Evolutionary conservation across 345 rosid species (phyloP), one percentile per base, ranked within the genome.

Genomic region (Hirschfeldia incana): DNA sequence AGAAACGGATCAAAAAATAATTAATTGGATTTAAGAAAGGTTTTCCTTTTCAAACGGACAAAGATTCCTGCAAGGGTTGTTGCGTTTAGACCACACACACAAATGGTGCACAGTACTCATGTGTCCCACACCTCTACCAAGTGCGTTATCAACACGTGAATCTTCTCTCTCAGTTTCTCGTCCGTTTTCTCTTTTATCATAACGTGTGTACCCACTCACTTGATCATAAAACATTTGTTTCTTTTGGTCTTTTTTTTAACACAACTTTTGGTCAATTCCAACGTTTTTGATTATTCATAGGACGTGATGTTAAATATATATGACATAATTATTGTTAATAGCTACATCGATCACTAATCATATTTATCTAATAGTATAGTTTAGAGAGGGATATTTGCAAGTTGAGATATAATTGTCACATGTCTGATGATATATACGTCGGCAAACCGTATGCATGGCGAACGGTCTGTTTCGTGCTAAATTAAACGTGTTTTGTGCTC

Each of bases 51-150:
- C 72, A 63, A 51, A 65, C 79, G 87, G 91, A 86, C 87, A 88
- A 83, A 88, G 94, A 88, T 88, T 87, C 91, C 90, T 65, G 58
- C 76, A 11, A 68, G 67, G 78, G 89, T 78, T 85, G 89, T 78
- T 85, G 89, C 87, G 70, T 86, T 86, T 78, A 78, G 84, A 81
- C 88, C 88, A 86, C 65, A 79, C 89, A 83, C 89, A 83, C 83
- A 85, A 78, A 84, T 79, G 88, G 82, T 57, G 73, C 86, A 87
- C 88, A 78, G 81, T 69, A 28, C 83, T 76, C 7, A 57, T 79
- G 90, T 90, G 86, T 66, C 86, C 90, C 87, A 80, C 83, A 17
- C 58, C 58, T 11, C 73, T 67, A 21, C 62, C 81, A 67, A 79
- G 70, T 79, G 83, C 83, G 63, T 63, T 80, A 63, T 67, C 58